Conservation (phyloP, 106 monocot genomes). For the Phalaenopsis equestris region DNA sequence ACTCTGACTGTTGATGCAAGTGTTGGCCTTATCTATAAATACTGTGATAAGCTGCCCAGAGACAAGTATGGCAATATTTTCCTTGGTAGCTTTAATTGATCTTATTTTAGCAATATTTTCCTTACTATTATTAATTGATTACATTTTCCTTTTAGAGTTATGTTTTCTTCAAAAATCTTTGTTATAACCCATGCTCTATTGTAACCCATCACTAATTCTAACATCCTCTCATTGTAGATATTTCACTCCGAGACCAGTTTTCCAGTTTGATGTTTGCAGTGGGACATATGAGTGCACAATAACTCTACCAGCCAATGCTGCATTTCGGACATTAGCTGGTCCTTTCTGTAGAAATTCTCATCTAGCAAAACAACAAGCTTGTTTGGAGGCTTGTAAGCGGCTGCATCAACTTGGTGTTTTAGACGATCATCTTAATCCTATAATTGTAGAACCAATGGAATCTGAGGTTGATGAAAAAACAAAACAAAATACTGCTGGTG, state of each 20-base stretch:
- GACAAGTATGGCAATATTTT: constrained; percentile 51
- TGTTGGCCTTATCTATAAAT: constrained; percentile 53
- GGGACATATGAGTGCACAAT: constrained; percentile 60
- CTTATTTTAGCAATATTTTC: not conserved
- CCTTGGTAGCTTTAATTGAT: not conserved
- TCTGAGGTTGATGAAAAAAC: constrained; percentile 16
- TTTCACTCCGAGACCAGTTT: constrained; percentile 47
- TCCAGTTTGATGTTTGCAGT: constrained; percentile 20
- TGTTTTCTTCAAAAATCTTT: not conserved
- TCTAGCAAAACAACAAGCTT: constrained; percentile 67
- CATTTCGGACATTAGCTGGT: constrained; percentile 56
- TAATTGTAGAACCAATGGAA: constrained; percentile 32
- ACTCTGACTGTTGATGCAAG: constrained; percentile 59
- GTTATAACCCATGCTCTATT: not conserved
- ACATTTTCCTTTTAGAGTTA: not conserved
- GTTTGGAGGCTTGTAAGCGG: constrained; percentile 75
- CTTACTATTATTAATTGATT: not conserved
- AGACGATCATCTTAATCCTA: constrained; percentile 68
- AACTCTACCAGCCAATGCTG: constrained; percentile 73
- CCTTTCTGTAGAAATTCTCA: constrained; percentile 43
- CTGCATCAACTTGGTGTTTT: constrained; percentile 74
- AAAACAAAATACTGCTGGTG: constrained; percentile 24
- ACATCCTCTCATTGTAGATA: constrained; percentile 25
- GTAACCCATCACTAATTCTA: not conserved
- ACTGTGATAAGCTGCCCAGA: constrained; percentile 77